Base-by-base conservation (phyloP, 2,329 filamentous ascomycete genomes). In the Ophiostoma novo-ulmi region DNA sequence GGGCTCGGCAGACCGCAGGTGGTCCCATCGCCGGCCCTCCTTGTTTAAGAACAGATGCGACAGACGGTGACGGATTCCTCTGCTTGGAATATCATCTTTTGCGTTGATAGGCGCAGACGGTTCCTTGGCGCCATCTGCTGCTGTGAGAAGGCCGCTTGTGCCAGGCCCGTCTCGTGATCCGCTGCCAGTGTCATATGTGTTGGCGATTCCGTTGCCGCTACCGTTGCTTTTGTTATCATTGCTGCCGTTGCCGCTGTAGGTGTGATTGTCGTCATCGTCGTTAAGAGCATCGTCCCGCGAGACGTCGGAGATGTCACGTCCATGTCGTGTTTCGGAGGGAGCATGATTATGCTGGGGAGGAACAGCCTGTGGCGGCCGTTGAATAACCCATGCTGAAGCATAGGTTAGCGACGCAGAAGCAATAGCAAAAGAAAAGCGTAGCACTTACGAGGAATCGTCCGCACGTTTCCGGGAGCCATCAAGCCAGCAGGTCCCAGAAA, bases 1-100 rank as follows among this genome's bases (percentile, higher is more conserved):
- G 4, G 86, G 86, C 72, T 88, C 86, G 44, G 84, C 81, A 2
- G 85, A 84, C 69, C 86, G 84, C 69, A 88, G 77, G 75, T 88
- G 85, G 75, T 88, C 86, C 85, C 86, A 88, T 77, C 78, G 82
- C 70, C 81, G 77, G 39, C 79, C 82, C 64, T 85, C 81, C 74
- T 85, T 82, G 73, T 77, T 78, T 70, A 75, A 79, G 69, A 87
- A 80, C 31, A 86, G 78, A 69, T 81, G 80, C 69, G 83, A 82
- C 26, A 87, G 77, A 2, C 72, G 74, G 11, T 66, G 61, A 11
- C 65, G 48, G 14, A 72, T 36, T 13, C 68, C 31, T 2, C 20
- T 39, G 4, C 20, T 3, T 1, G 63, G 35, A 36, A n/a, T 39
- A 20, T 41, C 63, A n/a, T 65, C 36, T 65, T 65, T 65, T 1